Evolutionary conservation across 2,329 filamentous ascomycete species (phyloP).

Genomic region (Fusarium nanum): DNA sequence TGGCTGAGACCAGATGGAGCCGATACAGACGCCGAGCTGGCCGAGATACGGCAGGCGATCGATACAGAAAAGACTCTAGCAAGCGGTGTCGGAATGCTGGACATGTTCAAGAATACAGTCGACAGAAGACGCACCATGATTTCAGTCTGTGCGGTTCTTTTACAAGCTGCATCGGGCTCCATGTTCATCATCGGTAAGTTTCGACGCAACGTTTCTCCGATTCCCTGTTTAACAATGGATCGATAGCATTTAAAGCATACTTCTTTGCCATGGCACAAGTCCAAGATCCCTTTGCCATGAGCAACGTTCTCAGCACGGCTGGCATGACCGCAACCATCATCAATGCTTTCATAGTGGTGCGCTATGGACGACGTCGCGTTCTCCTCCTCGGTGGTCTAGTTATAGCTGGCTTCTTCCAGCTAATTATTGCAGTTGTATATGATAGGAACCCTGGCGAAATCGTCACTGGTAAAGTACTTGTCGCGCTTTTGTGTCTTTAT

Average conservation of each 20-base stretch:
- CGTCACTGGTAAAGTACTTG: constrained; percentile 34
- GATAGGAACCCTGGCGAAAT: constrained; percentile 30
- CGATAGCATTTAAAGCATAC: constrained; percentile 40
- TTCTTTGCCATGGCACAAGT: constrained; percentile 43
- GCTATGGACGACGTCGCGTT: constrained; percentile 35
- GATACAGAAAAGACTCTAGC: constrained; percentile 23
- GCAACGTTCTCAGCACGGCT: constrained; percentile 41
- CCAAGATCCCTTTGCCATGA: constrained; percentile 40
- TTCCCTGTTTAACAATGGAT: fast-evolving
- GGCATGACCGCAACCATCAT: constrained; percentile 37
- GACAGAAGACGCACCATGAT: constrained; percentile 36
- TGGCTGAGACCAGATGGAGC: constrained; percentile 29
- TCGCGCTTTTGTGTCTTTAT: constrained; percentile 40
- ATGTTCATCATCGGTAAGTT: constrained; percentile 44
- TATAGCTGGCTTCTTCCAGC: constrained; percentile 32
- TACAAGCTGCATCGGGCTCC: constrained; percentile 38
- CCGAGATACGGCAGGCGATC: constrained; percentile 33
- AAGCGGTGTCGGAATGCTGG: constrained; percentile 25
- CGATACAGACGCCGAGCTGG: constrained; percentile 25
- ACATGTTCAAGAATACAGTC: constrained; percentile 38
- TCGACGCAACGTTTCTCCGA: fast-evolving
- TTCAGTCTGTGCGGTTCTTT: constrained; percentile 30
- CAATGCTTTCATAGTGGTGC: constrained; percentile 38
- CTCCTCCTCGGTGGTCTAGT: constrained; percentile 22
- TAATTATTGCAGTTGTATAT: constrained; percentile 39